These are phyloP conservation scores for Aspergillus heteromorphus DNA, from an alignment of 495 filamentous ascomycete species.

Conservation along the genomic window DNA sequence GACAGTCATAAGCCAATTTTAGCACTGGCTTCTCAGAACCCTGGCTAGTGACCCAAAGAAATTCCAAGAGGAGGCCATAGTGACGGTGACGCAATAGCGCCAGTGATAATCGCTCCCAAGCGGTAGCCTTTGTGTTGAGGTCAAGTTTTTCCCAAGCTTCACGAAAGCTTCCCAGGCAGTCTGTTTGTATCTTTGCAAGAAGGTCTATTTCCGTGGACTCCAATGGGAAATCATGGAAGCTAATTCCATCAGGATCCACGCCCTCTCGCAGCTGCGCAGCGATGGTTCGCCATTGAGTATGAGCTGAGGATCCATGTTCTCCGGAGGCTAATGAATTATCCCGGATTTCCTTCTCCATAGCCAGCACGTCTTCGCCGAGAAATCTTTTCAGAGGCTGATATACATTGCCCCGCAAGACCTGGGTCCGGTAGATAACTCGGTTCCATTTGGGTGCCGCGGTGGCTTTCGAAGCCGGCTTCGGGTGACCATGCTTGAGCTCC, in stretches of 20 bases:
- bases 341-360: slow-evolving; percentile 5
- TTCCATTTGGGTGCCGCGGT: too few relatives aligned
- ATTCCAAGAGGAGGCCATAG: slow-evolving; percentile 32
- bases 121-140: slow-evolving; percentile 19
- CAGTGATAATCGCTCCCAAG: slow-evolving; percentile 51
- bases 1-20: slow-evolving; percentile 47
- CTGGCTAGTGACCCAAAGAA: slow-evolving; percentile 46
- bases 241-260: neutral
- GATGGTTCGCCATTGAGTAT: slow-evolving; percentile 19
- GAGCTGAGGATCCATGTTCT: too few relatives aligned
- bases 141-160: slow-evolving; percentile 35
- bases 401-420: neutral
- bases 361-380: neutral
- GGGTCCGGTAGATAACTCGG: too few relatives aligned
- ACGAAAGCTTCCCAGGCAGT: slow-evolving; percentile 30
- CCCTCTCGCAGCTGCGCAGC: slow-evolving; percentile 22
- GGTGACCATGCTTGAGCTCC: too few relatives aligned
- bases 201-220: slow-evolving; percentile 16
- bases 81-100: slow-evolving; percentile 45
- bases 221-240: slow-evolving; percentile 8
- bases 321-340: slow-evolving; percentile 13
- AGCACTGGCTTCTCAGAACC: slow-evolving; percentile 35
- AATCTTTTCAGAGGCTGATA: neutral
- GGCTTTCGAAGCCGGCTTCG: too few relatives aligned
- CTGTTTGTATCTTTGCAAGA: slow-evolving; percentile 19